A percentile compares a stretch with the other conserved stretches of the same genome.
Conservation (phyloP, 331 rosid species). For the Pyrus hybrid region DNA sequence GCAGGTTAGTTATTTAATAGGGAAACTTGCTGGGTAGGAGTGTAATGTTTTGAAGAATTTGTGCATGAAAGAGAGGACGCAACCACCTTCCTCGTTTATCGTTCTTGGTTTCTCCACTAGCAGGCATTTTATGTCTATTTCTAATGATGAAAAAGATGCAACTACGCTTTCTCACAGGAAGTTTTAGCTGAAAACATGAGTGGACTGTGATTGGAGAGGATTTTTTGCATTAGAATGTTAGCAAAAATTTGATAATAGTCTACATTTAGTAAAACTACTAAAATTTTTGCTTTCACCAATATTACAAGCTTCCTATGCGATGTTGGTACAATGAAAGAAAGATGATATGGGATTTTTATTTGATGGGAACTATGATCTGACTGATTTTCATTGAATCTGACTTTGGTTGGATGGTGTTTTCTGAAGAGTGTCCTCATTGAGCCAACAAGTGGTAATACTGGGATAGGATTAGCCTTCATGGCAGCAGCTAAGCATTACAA, state of each 20-base stretch:
- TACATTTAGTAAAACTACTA: not conserved
- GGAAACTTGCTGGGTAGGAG: not conserved
- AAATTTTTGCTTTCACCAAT: not conserved
- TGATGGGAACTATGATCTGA: constrained; percentile 16
- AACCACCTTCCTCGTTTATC: not conserved
- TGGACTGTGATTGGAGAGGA: not conserved
- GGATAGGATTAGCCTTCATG: constrained; percentile 61
- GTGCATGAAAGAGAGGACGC: not conserved
- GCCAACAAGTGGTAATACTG: constrained; percentile 63
- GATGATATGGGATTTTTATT: not conserved
- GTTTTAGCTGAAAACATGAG: not conserved
- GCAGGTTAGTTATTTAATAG: constrained; percentile 28
- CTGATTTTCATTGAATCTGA: constrained; percentile 6
- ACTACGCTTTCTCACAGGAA: not conserved
- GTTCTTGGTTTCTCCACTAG: not conserved
- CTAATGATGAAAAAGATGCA: not conserved
- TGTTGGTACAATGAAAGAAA: not conserved
- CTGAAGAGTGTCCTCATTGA: constrained; percentile 51
- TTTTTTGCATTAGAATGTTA: not conserved
- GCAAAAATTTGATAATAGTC: not conserved
- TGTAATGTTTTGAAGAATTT: not conserved
- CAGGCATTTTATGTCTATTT: not conserved
- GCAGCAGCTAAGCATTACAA: constrained; percentile 63
- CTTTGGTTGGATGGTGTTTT: constrained; percentile 10
- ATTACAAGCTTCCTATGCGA: not conserved